Conservation (phyloP, 257 asterid genomes). For the Linaria vulgaris region DNA sequence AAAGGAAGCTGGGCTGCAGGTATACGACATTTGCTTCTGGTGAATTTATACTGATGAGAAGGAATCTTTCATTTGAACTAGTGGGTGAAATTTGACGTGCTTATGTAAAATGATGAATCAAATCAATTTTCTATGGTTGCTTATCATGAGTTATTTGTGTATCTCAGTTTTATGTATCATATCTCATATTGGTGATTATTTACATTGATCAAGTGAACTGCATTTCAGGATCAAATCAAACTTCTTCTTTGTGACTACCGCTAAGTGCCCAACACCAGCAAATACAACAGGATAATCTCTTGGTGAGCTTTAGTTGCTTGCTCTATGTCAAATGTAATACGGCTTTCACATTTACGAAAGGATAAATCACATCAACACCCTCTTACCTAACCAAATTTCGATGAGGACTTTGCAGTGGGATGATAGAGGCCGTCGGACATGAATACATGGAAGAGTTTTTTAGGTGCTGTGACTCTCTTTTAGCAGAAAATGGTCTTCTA, state of each 20-base stretch:
- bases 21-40: conserved; percentile 32
- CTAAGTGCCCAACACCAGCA: conserved; percentile 43
- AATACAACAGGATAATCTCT: conserved; percentile 82
- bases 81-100: conserved; percentile 45
- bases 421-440: conserved; percentile 94
- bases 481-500: too few relatives aligned
- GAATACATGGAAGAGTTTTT: too few relatives aligned
- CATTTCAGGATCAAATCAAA: too few relatives aligned
- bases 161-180: conserved; percentile 49
- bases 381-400: not conserved
- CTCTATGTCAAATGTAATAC: not conserved
- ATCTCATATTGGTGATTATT: conserved; percentile 75
- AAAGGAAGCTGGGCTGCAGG: conserved; percentile 61
- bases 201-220: too few relatives aligned
- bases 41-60: conserved; percentile 50
- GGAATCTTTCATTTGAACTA: too few relatives aligned
- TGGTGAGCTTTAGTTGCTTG: conserved; percentile 41
- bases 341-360: too few relatives aligned
- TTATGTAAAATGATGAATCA: too few relatives aligned
- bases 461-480: too few relatives aligned
- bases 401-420: conserved; percentile 40
- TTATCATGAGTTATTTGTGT: too few relatives aligned
- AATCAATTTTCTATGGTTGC: too few relatives aligned
- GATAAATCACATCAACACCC: too few relatives aligned
- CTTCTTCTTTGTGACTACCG: conserved; percentile 56